Evolutionary conservation across 306 rosid species (phyloP), one percentile per base, ranked within the genome.

Genomic region (Phaseolus lunatus): DNA sequence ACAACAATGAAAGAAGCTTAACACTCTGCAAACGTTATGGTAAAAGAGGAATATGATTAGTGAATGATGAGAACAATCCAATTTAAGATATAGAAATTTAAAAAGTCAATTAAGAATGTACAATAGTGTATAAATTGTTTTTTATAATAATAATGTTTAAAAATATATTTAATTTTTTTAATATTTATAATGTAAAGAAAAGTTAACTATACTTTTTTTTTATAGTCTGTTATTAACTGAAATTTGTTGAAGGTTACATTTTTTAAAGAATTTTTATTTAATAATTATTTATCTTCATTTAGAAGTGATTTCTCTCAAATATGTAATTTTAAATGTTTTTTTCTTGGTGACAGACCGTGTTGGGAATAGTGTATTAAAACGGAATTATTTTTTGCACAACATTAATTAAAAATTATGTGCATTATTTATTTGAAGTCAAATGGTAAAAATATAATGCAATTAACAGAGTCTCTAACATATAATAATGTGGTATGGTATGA

Each of bases 11-110:
- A 19, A 20, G 19, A 45, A 23, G 16, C 5, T 24, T 29, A 31
- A 29, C 1, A 3, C 13, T 31, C 67, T 12, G 37, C 23, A 54
- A 43, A 78, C 26, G 20, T 29, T 56, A 43, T 56, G 57, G 48
- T 29, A 12, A 22, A 26, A 67, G 76, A 29, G 27, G 41, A 50
- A 19, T 43, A 45, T 77, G 62, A 67, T 53, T 67, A 43, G 49
- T 19, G 49, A 44, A 14, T 29, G 61, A 68, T 78, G 52, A 53
- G 15, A 77, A 67, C 29, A 14, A 49, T 76, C 57, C 44, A 5
- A 23, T 24, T 66, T 43, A 3, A 16, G 16, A 43, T 3, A 1
- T 43, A 12, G 48, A 43, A 7, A 43, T 11, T 43, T 3, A 43
- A 43, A 43, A 43, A 43, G 11, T 41, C 9, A 41, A 11, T 43